Conservation (phyloP, 768 basidiomycete species). For the Nidula microcarpa region DNA sequence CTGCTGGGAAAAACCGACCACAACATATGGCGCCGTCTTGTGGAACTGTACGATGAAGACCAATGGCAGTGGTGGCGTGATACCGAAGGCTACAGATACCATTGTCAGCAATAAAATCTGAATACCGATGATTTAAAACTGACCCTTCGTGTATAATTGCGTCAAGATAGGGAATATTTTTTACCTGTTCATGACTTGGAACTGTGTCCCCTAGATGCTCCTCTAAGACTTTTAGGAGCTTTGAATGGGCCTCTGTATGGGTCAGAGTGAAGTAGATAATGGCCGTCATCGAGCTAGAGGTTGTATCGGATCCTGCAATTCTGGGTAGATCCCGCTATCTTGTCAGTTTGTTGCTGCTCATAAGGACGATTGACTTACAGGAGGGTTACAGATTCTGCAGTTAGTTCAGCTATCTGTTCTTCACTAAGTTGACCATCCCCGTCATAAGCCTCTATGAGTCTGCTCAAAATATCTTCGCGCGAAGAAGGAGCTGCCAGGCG, state of each 20-base stretch:
- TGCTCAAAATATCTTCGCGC: neutral
- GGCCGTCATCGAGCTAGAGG: conserved; percentile 25
- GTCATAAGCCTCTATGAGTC: neutral
- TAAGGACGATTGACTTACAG: neutral
- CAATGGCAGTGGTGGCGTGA: conserved; percentile 31
- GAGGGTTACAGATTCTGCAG: neutral
- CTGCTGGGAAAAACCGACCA: conserved; percentile 22
- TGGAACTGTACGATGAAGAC: conserved; percentile 27
- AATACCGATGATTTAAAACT: neutral
- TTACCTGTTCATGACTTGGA: conserved; percentile 16
- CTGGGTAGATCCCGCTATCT: conserved; percentile 7
- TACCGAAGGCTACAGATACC: conserved; percentile 16
- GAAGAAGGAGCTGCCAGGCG: neutral
- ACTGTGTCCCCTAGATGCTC: conserved; percentile 8
- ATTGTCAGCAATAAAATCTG: neutral
- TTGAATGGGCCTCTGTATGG: conserved; percentile 16
- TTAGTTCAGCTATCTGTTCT: neutral
- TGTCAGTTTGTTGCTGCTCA: neutral
- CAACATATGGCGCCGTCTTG: conserved; percentile 13
- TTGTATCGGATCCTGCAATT: conserved; percentile 30
- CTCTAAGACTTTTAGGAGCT: conserved; percentile 6
- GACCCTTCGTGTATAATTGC: conserved; percentile 22
- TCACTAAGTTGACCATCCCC: neutral
- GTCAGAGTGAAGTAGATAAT: conserved; percentile 20
- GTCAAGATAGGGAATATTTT: conserved; percentile 20